Evolutionary conservation across 73 alveolate species (phyloP).

Genomic region (Paramecium sonneborni): DNA sequence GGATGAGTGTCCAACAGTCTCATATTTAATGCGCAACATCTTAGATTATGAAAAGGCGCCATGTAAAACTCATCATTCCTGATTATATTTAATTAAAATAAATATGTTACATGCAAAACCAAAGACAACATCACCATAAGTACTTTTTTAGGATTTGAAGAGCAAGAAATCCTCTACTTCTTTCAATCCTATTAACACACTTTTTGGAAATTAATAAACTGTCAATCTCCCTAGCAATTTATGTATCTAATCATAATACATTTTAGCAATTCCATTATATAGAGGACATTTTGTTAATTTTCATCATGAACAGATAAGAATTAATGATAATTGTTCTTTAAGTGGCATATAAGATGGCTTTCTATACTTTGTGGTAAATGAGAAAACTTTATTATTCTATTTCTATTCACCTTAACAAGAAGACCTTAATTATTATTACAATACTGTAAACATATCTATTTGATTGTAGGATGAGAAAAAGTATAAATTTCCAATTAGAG

Average conservation of each 20-base stretch:
- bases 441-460: background rate
- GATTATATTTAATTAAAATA: slow-evolving; percentile 19
- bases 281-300: slow-evolving; percentile 36
- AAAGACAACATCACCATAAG: background rate
- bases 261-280: background rate
- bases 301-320: slow-evolving; percentile 12
- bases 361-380: slow-evolving; percentile 12
- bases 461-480: background rate
- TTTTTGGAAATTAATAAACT: background rate
- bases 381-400: background rate
- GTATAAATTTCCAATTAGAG: slow-evolving; percentile 15
- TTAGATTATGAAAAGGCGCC: slow-evolving; percentile 44
- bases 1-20: slow-evolving; percentile 11
- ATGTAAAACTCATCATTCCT: slow-evolving; percentile 31
- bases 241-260: background rate
- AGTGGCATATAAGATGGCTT: slow-evolving; percentile 40
- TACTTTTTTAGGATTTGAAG: background rate
- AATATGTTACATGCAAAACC: slow-evolving; percentile 18
- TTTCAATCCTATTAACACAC: background rate
- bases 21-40: slow-evolving; percentile 32
- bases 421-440: slow-evolving; percentile 18
- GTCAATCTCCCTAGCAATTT: background rate
- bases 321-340: background rate
- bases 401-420: background rate
- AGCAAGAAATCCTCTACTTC: background rate